Base-by-base conservation (phyloP, 306 rosid genomes). In the Vachellia collinsii region DNA sequence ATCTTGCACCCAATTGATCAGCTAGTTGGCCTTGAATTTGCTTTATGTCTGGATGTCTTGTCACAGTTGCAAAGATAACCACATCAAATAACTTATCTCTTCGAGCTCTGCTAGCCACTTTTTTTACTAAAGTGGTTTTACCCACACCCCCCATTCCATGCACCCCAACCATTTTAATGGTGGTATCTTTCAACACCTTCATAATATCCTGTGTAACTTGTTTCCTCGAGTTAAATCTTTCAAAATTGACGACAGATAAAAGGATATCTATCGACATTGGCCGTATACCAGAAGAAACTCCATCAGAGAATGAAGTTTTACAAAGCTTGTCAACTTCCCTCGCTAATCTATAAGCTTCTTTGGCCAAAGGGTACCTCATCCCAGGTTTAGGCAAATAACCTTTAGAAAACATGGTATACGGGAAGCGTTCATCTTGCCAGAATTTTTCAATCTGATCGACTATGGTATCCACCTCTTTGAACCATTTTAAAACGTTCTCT, bases 21-120 rank as follows among this genome's bases (percentile, higher is more conserved):
- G 79, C 72, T 8, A 76, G 19, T 42, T 61, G 12, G 2, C 42
- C 59, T 29, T 75, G 79, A 39, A 75, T 42, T 7, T 75, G 12
- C 51, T 22, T 8, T 6, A 1, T 9, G 56, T 75, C 11, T 2
- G 56, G 56, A 58, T 75, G 8, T 59, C 42, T 75, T 75, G 54
- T 38, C 10, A 75, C 41, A 0, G 2, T 58, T 42, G 9, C 56
- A 38, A 58, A 17, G 3, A 23, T 19, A 23, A 76, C 72, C 59
- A 14, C 61, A 16, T 76, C 20, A 38, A 76, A 76, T 46, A 54
- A 7, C 61, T 54, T 19, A 51, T 4, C 20, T 51, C 17, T 4
- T 16, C 3, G 16, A 46, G 50, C 50, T 46, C 3, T 16, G 14
- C 13, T 1, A 46, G 50, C 50, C 4, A 46, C 50, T 11, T 11